phyloP scores from a whole-genome alignment of 805 yeast genomes.

The Candida chilensis region DNA sequence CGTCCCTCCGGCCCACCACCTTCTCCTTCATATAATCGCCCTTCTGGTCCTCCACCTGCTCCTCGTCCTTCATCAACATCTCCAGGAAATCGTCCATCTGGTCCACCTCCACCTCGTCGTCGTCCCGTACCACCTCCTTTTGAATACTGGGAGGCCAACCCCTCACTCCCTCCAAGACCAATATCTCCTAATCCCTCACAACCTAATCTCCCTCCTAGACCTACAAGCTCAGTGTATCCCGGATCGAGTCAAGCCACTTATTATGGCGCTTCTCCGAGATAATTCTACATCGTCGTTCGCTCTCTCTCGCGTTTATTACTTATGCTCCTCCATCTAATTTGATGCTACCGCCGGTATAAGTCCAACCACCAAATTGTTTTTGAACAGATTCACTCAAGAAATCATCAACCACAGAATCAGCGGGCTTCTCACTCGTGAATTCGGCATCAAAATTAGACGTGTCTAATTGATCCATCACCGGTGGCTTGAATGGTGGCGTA shows the following conservation, averaged over 20 bases:
- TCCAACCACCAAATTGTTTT: slow-evolving; percentile 98
- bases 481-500: slow-evolving; percentile 93
- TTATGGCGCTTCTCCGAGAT: no score
- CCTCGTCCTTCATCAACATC: slow-evolving; percentile 4
- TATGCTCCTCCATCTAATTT: no score
- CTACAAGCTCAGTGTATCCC: no score
- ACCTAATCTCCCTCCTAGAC: no score
- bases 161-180: no score
- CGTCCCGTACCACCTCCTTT: no score
- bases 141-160: no score
- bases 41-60: neutral
- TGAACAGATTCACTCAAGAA: slow-evolving; percentile 91
- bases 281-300: no score
- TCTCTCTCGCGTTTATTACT: no score
- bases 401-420: slow-evolving; percentile 92
- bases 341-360: slow-evolving; percentile 70
- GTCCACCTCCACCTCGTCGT: no score
- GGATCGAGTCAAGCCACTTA: no score
- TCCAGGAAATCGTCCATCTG: slow-evolving; percentile 1
- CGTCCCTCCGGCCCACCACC: neutral
- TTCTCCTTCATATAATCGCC: slow-evolving; percentile 2
- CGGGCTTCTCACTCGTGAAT: slow-evolving; percentile 87
- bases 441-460: slow-evolving; percentile 91
- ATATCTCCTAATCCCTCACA: no score
- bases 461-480: slow-evolving; percentile 76